phyloP scores from a whole-genome alignment of 2,329 filamentous ascomycete genomes.

The Nemania diffusa region DNA sequence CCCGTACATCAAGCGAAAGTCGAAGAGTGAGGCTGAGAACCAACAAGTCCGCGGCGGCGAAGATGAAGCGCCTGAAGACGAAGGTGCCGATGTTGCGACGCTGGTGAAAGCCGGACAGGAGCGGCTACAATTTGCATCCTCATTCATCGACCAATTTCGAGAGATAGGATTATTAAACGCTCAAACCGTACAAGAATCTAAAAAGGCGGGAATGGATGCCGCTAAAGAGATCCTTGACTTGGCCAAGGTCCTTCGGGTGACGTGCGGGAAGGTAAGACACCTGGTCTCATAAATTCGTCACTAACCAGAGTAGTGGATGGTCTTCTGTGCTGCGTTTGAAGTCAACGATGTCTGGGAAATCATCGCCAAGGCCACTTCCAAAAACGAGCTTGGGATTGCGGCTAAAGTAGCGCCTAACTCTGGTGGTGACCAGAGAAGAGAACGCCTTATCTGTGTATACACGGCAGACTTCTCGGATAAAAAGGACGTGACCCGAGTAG shows the following conservation, averaged over 20 bases:
- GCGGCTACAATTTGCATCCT: conserved; percentile 57
- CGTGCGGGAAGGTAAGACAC: conserved; percentile 70
- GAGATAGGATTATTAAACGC: conserved; percentile 49
- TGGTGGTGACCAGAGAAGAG: conserved; percentile 54
- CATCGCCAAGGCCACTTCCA: conserved; percentile 73
- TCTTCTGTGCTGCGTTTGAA: conserved; percentile 67
- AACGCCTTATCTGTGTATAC: conserved; percentile 79
- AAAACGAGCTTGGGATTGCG: conserved; percentile 74
- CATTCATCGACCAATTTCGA: conserved; percentile 61
- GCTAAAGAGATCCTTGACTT: conserved; percentile 67
- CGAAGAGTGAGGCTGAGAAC: conserved; percentile 49
- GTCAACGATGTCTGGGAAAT: conserved; percentile 73
- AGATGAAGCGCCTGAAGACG: conserved; percentile 60
- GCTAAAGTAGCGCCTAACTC: conserved; percentile 77
- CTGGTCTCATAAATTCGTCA: conserved; percentile 13
- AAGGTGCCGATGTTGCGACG: conserved; percentile 57
- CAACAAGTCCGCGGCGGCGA: conserved; percentile 58
- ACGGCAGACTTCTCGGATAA: conserved; percentile 78
- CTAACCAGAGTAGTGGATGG: conserved; percentile 69
- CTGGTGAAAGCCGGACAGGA: conserved; percentile 65
- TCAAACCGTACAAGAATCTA: conserved; percentile 59
- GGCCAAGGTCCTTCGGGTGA: conserved; percentile 67
- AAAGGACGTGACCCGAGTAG: conserved; percentile 74
- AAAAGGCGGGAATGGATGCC: conserved; percentile 60
- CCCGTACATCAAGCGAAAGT: conserved; percentile 60